These are phyloP conservation scores for Artemisia argyi DNA, from an alignment of 129 eudicot genomes.

Conservation along the genomic window DNA sequence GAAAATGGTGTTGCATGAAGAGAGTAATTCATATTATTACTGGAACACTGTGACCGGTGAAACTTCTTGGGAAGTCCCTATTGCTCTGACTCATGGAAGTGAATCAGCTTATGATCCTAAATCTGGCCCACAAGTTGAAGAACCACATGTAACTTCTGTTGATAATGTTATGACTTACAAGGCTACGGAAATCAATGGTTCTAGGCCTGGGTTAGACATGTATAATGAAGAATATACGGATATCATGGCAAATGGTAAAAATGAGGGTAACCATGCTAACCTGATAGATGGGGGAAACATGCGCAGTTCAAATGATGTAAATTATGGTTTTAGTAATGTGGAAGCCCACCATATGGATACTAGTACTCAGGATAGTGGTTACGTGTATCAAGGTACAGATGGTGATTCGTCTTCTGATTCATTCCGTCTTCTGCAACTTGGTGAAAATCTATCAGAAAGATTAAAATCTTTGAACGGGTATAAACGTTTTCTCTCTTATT, in stretches of 20 bases:
- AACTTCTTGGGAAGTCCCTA: slow-evolving; percentile 95
- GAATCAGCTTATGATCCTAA: slow-evolving; percentile 34
- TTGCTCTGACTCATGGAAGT: slow-evolving; percentile 42
- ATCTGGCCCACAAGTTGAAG: slow-evolving; percentile 34
- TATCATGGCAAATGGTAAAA: slow-evolving; percentile 28
- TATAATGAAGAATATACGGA: slow-evolving; percentile 21
- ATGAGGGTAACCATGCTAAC: slow-evolving; percentile 20
- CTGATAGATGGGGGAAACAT: not conserved
- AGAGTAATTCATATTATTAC: slow-evolving; percentile 84
- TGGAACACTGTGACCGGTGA: slow-evolving; percentile 88
- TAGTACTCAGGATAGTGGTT: slow-evolving; percentile 21
- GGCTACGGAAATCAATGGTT: slow-evolving; percentile 22
- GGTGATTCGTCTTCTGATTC: slow-evolving; percentile 48
- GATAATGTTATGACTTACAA: slow-evolving; percentile 26
- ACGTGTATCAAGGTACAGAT: slow-evolving; percentile 26
- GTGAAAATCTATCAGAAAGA: slow-evolving; percentile 62
- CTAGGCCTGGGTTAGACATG: slow-evolving; percentile 19
- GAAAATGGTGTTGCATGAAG: slow-evolving; percentile 96
- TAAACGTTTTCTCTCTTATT: not conserved
- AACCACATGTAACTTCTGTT: slow-evolving; percentile 19
- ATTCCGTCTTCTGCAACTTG: slow-evolving; percentile 42
- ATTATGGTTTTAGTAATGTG: slow-evolving; percentile 26
- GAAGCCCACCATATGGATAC: slow-evolving; percentile 25
- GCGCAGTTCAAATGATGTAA: not conserved
- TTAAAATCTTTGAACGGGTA: slow-evolving; percentile 55